Base-by-base conservation (phyloP, 78 protist genomes). In the Polysphondylium violaceum region DNA sequence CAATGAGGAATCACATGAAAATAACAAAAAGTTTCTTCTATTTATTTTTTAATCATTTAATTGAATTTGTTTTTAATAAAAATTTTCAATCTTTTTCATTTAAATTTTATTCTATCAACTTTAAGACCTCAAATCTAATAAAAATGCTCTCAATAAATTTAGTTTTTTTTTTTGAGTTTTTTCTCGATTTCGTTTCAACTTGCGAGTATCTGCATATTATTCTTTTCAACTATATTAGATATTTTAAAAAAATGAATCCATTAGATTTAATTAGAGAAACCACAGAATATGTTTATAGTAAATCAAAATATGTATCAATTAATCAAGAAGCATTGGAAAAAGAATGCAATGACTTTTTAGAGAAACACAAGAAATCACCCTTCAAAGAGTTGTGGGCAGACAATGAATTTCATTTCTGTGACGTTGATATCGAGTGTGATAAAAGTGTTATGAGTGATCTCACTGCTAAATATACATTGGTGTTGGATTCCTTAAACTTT, bases 401-500 rank as follows among this genome's bases (percentile, higher is more conserved):
- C 23, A 83, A 83, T 69, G 76, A 74, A 21, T 83, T 83, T 33
- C 91, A 83, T 50, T 83, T 41, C 40, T 83, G 76, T n/a, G 79
- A 83, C 59, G 76, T 63, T 1, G 88, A 78, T 64, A 78, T 68
- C 14, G 75, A 64, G 51, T 17, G 23, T 19, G 43, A 65, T 11
- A n/a, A 33, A 19, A 36, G 47, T 4, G 21, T 29, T 8, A n/a
- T 38, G 19, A 72, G 65, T 19, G 78, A 72, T 2, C 51, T 50
- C 27, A 83, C 91, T 40, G 91, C 91, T 4, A 67, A 83, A 40
- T 79, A 68, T 78, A 81, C 96, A n/a, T 93, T 97, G 23, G 96
- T 97, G 12, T 40, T 97, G 25, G 97, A 95, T 47, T 11, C 91
- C 23, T 78, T 97, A 29, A 97, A 97, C 33, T 96, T 94, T 64